These are phyloP conservation scores for Pelargonium citronellum DNA, from an alignment of 441 rosid species.

Conservation along the genomic window DNA sequence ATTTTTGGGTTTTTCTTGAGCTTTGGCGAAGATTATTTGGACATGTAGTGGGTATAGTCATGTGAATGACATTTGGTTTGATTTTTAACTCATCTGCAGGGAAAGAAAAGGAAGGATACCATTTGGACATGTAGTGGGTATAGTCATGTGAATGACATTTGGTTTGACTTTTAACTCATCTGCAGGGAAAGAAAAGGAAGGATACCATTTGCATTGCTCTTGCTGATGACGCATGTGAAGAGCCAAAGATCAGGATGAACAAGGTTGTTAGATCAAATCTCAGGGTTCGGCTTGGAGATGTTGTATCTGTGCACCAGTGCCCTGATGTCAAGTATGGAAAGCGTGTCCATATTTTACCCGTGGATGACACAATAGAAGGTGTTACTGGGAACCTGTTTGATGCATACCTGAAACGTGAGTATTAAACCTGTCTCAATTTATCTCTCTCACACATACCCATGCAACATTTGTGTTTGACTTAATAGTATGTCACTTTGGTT, in stretches of 20 bases:
- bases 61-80: background rate
- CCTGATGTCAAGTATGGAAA: constrained; percentile 52
- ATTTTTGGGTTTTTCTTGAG: background rate
- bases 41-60: background rate
- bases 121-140: background rate
- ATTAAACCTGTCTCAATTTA: background rate
- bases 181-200: constrained; percentile 48
- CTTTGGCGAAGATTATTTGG: background rate
- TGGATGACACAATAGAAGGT: constrained; percentile 53
- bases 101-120: constrained; percentile 17
- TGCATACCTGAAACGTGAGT: constrained; percentile 50
- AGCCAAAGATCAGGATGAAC: constrained; percentile 37
- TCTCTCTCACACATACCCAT: background rate
- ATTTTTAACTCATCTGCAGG: background rate
- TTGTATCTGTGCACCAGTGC: constrained; percentile 45
- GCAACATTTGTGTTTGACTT: too few species aligned
- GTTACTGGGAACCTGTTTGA: constrained; percentile 46
- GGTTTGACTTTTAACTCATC: background rate
- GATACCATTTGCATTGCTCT: constrained; percentile 52
- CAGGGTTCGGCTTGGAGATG: constrained; percentile 51
- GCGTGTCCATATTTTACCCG: constrained; percentile 45
- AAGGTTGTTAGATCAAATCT: constrained; percentile 42
- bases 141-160: background rate
- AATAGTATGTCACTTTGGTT: background rate
- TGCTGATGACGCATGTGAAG: constrained; percentile 49